These are phyloP conservation scores for Citrus inodora DNA, from an alignment of 345 rosid species.

Conservation along the genomic window DNA sequence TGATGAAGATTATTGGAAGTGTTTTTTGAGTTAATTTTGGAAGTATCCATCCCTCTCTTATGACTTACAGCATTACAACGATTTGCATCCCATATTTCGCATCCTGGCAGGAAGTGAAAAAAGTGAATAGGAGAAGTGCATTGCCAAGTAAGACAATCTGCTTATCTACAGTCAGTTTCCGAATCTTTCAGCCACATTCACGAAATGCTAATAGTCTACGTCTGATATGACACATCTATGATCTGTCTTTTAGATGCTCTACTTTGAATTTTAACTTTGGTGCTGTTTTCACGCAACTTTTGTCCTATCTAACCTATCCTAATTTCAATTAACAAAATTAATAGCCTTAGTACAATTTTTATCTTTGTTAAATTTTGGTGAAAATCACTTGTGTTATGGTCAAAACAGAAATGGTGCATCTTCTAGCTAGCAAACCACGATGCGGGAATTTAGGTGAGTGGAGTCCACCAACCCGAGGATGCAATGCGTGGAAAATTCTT, in stretches of 20 bases:
- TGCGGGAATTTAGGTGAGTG: constrained; percentile 24
- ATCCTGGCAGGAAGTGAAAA: not conserved
- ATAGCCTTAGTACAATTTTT: not conserved
- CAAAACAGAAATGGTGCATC: not conserved
- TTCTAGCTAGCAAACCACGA: constrained; percentile 3
- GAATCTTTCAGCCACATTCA: not conserved
- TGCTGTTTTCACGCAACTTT: not conserved
- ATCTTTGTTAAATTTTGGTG: not conserved
- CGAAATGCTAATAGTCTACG: not conserved
- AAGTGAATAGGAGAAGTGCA: not conserved
- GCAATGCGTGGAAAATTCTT: constrained; percentile 2
- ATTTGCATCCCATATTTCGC: not conserved
- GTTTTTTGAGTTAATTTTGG: not conserved
- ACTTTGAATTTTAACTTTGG: not conserved
- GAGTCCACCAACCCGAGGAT: constrained; percentile 9
- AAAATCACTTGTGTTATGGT: not conserved
- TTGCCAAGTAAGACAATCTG: not conserved
- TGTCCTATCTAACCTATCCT: not conserved
- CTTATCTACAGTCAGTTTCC: not conserved
- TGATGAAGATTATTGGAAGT: not conserved
- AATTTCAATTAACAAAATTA: not conserved
- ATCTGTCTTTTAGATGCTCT: not conserved
- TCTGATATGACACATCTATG: not conserved
- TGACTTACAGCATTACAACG: not conserved
- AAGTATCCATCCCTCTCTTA: not conserved